Percentiles rank a stretch among this genome's conserved stretches.
phyloP scores from a whole-genome alignment of 192 early-diverging fungal genomes.

The Coemansia sp. region DNA sequence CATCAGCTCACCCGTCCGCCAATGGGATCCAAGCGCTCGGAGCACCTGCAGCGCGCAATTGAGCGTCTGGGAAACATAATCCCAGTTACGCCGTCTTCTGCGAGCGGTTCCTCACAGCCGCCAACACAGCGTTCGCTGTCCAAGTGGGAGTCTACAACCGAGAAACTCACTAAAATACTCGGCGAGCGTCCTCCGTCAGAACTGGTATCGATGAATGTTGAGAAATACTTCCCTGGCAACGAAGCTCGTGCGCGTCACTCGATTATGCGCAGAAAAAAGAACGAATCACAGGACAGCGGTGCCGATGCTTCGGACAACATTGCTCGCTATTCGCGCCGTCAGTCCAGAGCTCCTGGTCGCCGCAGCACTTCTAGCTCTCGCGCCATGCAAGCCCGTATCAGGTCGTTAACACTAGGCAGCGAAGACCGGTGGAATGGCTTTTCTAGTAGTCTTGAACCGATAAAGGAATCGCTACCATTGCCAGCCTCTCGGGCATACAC shows the following conservation, averaged over 20 bases:
- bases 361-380: conserved; percentile 32
- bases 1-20: conserved; percentile 59
- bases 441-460: conserved; percentile 40
- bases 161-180: conserved; percentile 77
- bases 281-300: conserved; percentile 28
- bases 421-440: conserved; percentile 36
- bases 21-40: conserved; percentile 35
- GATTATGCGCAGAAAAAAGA: conserved; percentile 44
- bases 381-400: conserved; percentile 29
- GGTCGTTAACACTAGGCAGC: conserved; percentile 23
- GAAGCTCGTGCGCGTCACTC: conserved; percentile 56
- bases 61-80: conserved; percentile 45
- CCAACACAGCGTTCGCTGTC: conserved; percentile 15
- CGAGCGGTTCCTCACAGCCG: neutral
- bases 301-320: conserved; percentile 13
- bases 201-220: conserved; percentile 85
- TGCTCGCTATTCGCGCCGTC: conserved; percentile 26
- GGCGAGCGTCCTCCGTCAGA: conserved; percentile 94
- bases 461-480: conserved; percentile 33
- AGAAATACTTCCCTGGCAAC: conserved; percentile 87
- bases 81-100: conserved; percentile 3
- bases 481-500: conserved; percentile 7
- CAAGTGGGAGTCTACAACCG: conserved; percentile 44
- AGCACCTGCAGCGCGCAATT: conserved; percentile 46
- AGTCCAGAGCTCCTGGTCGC: conserved; percentile 32